Percentiles rank a stretch among this genome's conserved stretches.
Conservation (phyloP, 1,139 yeast genomes). For the Zygosaccharomyces sapae region DNA sequence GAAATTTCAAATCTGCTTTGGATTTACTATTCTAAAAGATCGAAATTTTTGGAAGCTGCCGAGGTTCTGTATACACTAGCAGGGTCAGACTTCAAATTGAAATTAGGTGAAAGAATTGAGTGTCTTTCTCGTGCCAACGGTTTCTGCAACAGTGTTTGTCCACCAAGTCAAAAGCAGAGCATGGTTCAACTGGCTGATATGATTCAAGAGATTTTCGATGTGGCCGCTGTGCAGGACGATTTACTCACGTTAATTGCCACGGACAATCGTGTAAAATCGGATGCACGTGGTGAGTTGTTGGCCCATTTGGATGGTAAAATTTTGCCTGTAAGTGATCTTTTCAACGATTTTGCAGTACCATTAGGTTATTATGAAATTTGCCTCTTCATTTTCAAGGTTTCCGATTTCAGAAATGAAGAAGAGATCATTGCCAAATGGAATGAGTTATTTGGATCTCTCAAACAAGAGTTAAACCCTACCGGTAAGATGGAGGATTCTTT, state of each 20-base stretch:
- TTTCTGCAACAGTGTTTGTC: slow-evolving; percentile 80
- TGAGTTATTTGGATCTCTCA: slow-evolving; percentile 47
- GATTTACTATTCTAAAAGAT: slow-evolving; percentile 83
- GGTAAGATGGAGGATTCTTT: slow-evolving; percentile 31
- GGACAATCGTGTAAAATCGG: slow-evolving; percentile 53
- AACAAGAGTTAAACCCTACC: slow-evolving; percentile 26
- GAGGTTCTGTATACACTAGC: slow-evolving; percentile 72
- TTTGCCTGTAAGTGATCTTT: slow-evolving; percentile 69
- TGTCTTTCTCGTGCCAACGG: slow-evolving; percentile 89
- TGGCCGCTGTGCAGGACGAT: slow-evolving; percentile 86
- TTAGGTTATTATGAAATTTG: slow-evolving; percentile 83
- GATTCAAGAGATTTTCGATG: slow-evolving; percentile 79
- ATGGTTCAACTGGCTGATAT: slow-evolving; percentile 65
- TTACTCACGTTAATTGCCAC: slow-evolving; percentile 53
- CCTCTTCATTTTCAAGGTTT: slow-evolving; percentile 68
- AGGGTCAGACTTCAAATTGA: slow-evolving; percentile 64
- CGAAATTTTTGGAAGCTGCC: slow-evolving; percentile 77
- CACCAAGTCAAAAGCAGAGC: slow-evolving; percentile 71
- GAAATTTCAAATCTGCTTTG: slow-evolving; percentile 79
- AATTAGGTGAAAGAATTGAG: slow-evolving; percentile 74
- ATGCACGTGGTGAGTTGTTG: slow-evolving; percentile 43
- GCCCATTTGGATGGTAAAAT: slow-evolving; percentile 60
- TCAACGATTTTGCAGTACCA: slow-evolving; percentile 83
- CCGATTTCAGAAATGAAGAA: slow-evolving; percentile 74
- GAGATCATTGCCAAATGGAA: slow-evolving; percentile 72